These are phyloP conservation scores for Colletotrichum sp. DNA, from an alignment of 2,329 filamentous ascomycete genomes.

Conservation along the genomic window DNA sequence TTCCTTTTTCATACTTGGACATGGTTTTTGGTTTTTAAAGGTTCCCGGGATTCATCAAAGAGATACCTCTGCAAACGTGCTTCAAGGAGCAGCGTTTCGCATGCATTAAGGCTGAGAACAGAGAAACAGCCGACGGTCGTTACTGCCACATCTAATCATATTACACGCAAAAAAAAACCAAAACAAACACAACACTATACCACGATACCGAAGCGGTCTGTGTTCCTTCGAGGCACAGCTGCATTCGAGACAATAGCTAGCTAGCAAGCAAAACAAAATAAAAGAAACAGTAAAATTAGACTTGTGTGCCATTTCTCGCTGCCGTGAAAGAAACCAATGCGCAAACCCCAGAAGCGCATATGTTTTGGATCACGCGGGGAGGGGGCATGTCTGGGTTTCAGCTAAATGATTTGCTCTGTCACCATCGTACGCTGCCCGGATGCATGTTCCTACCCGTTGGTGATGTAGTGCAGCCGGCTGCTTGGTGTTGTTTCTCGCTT, in stretches of 20 bases:
- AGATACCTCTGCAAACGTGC: constrained; percentile 3
- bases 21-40: background rate
- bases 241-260: background rate
- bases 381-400: background rate
- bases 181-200: background rate
- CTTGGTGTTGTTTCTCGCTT: background rate
- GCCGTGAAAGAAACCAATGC: background rate
- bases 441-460: background rate
- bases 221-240: background rate
- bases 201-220: background rate
- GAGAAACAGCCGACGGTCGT: background rate
- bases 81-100: background rate
- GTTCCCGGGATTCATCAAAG: background rate
- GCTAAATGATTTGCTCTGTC: background rate
- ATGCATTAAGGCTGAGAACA: background rate
- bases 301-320: background rate
- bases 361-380: background rate
- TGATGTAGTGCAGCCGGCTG: background rate
- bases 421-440: background rate
- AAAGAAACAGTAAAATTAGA: background rate
- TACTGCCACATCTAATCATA: constrained; percentile 6
- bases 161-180: background rate
- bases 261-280: background rate
- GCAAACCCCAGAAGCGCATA: background rate
- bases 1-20: background rate